Evolutionary conservation across 164 flowering plant species (phyloP).

Genomic region (Vitis rupestris): DNA sequence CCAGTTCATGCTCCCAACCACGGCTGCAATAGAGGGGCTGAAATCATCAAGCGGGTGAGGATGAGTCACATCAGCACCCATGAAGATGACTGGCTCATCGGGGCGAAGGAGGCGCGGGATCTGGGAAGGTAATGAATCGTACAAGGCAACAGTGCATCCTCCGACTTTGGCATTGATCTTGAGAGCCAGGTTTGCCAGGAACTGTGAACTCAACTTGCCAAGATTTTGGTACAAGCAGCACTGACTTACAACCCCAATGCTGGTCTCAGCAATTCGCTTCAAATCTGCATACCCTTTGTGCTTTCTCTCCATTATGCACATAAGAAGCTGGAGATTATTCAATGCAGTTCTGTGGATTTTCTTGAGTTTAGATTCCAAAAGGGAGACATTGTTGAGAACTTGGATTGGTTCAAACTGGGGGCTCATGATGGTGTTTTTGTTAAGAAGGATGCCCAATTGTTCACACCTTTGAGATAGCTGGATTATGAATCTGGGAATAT

Average conservation of each 20-base stretch:
- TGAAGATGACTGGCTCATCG: conserved; percentile 78
- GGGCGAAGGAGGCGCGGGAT: conserved; percentile 57
- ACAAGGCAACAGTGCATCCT: conserved; percentile 83
- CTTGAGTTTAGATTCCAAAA: conserved; percentile 72
- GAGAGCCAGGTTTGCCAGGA: conserved; percentile 81
- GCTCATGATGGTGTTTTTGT: conserved; percentile 41
- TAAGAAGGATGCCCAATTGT: conserved; percentile 74
- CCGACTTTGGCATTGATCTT: conserved; percentile 97
- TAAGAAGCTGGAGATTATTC: conserved; percentile 68
- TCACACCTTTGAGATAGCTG: conserved; percentile 76
- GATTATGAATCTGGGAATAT: conserved; percentile 62
- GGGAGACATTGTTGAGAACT: conserved; percentile 57
- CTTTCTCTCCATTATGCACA: conserved; percentile 85
- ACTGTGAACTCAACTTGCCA: conserved; percentile 61
- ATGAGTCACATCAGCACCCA: conserved; percentile 99
- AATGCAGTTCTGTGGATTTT: conserved; percentile 53
- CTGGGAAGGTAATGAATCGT: conserved; percentile 68
- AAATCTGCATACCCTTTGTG: conserved; percentile 93
- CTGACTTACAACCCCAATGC: conserved; percentile 77
- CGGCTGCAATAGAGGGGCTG: conserved; percentile 94
- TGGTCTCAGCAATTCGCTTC: conserved; percentile 89
- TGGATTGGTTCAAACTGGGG: conserved; percentile 75
- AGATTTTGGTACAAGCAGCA: conserved; percentile 83
- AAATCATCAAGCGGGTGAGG: conserved; percentile 87
- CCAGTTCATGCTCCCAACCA: conserved; percentile 96